These are phyloP conservation scores for Hemerocallis citrina DNA, from an alignment of 106 monocot species.

Conservation along the genomic window DNA sequence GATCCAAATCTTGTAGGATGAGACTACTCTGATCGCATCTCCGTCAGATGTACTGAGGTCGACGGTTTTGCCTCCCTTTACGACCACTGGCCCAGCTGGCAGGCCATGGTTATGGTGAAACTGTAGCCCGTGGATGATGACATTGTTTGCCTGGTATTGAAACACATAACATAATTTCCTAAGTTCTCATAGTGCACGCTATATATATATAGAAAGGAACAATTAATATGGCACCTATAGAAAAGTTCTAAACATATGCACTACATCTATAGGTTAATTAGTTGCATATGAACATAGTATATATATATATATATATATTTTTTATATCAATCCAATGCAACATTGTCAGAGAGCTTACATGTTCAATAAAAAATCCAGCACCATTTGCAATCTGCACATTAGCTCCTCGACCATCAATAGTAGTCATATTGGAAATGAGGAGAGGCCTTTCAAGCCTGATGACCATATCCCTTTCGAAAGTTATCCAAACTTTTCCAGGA, in stretches of 20 bases:
- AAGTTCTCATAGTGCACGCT: too few species aligned
- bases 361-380: conserved; percentile 32
- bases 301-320: too few species aligned
- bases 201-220: too few species aligned
- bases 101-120: conserved; percentile 30
- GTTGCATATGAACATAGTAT: not conserved
- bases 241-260: not conserved
- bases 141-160: conserved; percentile 48
- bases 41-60: conserved; percentile 28
- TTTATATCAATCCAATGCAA: too few species aligned
- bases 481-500: conserved; percentile 65
- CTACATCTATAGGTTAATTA: not conserved
- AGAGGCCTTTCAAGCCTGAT: conserved; percentile 54
- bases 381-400: conserved; percentile 71
- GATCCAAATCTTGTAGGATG: conserved; percentile 54
- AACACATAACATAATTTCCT: too few species aligned
- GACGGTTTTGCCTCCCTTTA: conserved; percentile 15
- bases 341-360: too few species aligned
- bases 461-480: conserved; percentile 43
- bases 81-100: conserved; percentile 18
- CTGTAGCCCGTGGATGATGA: conserved; percentile 74
- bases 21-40: conserved; percentile 56
- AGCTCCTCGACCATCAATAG: conserved; percentile 72
- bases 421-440: conserved; percentile 42
- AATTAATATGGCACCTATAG: not conserved